Evolutionary conservation across 2,329 filamentous ascomycete species (phyloP), one percentile per base, ranked within the genome.

Genomic region (Hypoxylon sp.): DNA sequence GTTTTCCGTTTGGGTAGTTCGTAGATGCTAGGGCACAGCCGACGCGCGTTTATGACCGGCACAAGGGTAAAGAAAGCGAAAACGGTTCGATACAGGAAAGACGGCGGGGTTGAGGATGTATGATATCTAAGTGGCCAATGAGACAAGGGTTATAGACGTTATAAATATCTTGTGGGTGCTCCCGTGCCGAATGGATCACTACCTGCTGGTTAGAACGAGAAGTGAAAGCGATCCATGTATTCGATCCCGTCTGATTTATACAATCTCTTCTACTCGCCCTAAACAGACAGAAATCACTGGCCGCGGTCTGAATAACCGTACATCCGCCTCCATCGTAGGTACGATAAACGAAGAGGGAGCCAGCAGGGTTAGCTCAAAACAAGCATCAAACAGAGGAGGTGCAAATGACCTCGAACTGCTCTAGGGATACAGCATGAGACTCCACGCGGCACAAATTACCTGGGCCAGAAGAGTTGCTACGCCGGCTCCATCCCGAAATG

Each of bases 311-410:
- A 57, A 66, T 48, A 56, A 50, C 46, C 58, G 26, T 53, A 69
- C 58, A 61, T 33, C 60, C 63, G 67, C 60, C 39, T 47, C 35
- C 37, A 66, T 46, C 47, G 26, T 67, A 58, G 26, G 46, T 57
- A 53, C 37, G 46, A 65, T 59, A 62, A 39, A 47, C 33, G 54
- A 51, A 61, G 75, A 79, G 74, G 78, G 75, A 79, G 74, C 73
- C 72, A 77, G 74, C 79, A 80, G 76, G 80, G 74, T 78, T 71
- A 61, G 61, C 75, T 78, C 80, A 77, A 83, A 81, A 83, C 82
- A 83, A 80, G 80, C 78, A 81, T 83, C 81, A 83, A 82, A 82
- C 82, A 78, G 73, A 77, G 71, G 73, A 77, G 72, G 70, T 65
- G 70, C 71, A 73, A 65, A 47, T 63, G 71, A 65, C 72, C 67